Conservation (phyloP, 2,329 filamentous ascomycete species). For the Trichoderma lentiforme region DNA sequence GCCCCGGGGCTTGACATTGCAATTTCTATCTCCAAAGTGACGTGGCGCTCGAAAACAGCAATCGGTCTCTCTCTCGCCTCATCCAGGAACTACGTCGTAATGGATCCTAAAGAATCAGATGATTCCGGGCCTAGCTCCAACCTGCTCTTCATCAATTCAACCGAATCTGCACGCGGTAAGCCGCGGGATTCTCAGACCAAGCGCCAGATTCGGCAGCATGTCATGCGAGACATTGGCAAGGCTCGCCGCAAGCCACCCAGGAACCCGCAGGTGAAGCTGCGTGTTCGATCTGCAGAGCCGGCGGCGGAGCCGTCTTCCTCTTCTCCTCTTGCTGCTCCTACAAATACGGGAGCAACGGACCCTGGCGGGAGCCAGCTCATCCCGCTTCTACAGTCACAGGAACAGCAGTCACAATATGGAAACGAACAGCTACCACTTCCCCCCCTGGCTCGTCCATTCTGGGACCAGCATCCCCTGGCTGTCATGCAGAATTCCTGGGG, state of each 20-base stretch:
- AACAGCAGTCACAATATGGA: not conserved
- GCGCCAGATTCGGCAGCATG: slow-evolving; percentile 13
- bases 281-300: not conserved
- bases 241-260: slow-evolving; percentile 15
- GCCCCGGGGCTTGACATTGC: not conserved
- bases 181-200: slow-evolving; percentile 5
- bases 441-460: not conserved
- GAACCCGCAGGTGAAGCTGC: slow-evolving; percentile 9
- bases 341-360: not conserved
- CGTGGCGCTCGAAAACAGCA: not conserved
- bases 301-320: not conserved
- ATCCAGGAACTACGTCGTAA: not conserved
- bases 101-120: not conserved
- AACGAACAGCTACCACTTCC: not conserved
- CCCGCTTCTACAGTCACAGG: not conserved
- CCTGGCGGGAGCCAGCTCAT: not conserved
- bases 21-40: not conserved
- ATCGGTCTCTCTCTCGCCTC: not conserved
- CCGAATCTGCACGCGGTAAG: not conserved
- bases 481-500: not conserved
- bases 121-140: not conserved
- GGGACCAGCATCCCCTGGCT: slow-evolving; percentile 13
- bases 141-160: slow-evolving; percentile 16
- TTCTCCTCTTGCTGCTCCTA: not conserved
- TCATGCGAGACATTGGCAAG: slow-evolving; percentile 17